Conservation (phyloP, 2,329 filamentous ascomycete genomes). For the Xylariaceae sp. region DNA sequence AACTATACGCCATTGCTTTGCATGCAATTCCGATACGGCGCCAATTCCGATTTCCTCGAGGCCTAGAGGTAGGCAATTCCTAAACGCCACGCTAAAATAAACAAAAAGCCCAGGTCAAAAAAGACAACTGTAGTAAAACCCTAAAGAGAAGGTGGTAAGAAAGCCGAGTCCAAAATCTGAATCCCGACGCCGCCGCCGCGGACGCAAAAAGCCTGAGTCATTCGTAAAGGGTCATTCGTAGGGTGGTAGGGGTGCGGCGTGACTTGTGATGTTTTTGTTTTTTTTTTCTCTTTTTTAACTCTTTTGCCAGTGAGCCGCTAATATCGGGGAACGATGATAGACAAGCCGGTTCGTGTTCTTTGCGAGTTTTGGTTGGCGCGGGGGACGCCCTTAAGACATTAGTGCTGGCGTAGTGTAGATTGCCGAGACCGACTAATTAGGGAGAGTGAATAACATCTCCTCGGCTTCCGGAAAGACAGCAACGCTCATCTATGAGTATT, state of each 20-base stretch:
- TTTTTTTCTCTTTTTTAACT: not conserved
- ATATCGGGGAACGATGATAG: not conserved
- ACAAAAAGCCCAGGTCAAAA: not conserved
- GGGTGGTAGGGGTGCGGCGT: not conserved
- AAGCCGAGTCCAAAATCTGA: not conserved
- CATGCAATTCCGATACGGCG: not conserved
- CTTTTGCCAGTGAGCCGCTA: not conserved
- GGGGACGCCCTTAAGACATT: not conserved
- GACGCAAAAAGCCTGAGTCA: not conserved
- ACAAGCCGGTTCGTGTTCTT: not conserved
- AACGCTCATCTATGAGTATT: not conserved
- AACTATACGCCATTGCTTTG: not conserved
- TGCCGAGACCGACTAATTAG: not conserved
- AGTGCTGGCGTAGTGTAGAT: not conserved
- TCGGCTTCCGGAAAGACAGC: not conserved
- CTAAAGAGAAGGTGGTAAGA: no score
- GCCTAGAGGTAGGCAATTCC: constrained; percentile 1
- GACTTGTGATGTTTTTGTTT: no score
- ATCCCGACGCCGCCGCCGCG: not conserved
- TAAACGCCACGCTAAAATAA: constrained; percentile 12
- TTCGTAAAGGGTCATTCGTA: not conserved
- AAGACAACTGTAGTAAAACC: not conserved
- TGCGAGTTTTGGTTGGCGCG: not conserved
- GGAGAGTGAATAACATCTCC: no score
- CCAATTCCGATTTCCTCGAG: not conserved